Base-by-base conservation (phyloP, 140 eudicot species). In the Senecio squalidus region DNA sequence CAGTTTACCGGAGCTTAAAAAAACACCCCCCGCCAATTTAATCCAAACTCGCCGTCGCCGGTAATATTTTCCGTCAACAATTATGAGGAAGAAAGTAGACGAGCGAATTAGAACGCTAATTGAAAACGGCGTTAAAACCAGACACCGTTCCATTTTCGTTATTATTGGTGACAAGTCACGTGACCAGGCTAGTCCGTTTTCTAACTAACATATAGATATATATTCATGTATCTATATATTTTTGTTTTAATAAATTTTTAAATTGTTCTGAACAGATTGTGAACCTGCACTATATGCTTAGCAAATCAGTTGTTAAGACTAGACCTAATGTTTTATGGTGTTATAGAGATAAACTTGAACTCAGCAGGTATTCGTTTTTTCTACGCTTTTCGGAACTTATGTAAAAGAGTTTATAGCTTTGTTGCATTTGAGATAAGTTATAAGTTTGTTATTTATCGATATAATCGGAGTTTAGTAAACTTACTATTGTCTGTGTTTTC, bases 141-240 rank as follows among this genome's bases (percentile, higher is more conserved):
- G 85, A 22, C 98, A 87, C 64, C 96, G 98, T 15, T 92, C 98
- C 10, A 73, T 92, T 68, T 87, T 92, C 67, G 84, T 92, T 49
- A 77, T 92, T 13, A 70, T 92, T 31, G 98, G 98, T 17, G 98
- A 92, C 76, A 87, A 92, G 68, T 87, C 89, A 5, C 95, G 79
- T 2, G 81, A 84, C 80, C 96, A 86, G 94, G 98, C 55, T 54
- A 40, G 17, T 38, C 5, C 61, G 6, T 43, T 55, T 21, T 53
- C 55, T 18, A 9, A n/a, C 16, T 8, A 67, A 11, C 31, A 21
- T 7, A n/a, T 43, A 22, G 20, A 41, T 47, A 40, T 41, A 53
- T 3, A 1, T 15, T 3, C 6, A 5, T 53, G 1, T 39, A 60
- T 21, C 18, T 3, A 14, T 23, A 40, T 9, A 23, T 28, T 0